These are phyloP conservation scores for Solanum corneliomulleri DNA, from an alignment of 257 asterid species.

Conservation along the genomic window DNA sequence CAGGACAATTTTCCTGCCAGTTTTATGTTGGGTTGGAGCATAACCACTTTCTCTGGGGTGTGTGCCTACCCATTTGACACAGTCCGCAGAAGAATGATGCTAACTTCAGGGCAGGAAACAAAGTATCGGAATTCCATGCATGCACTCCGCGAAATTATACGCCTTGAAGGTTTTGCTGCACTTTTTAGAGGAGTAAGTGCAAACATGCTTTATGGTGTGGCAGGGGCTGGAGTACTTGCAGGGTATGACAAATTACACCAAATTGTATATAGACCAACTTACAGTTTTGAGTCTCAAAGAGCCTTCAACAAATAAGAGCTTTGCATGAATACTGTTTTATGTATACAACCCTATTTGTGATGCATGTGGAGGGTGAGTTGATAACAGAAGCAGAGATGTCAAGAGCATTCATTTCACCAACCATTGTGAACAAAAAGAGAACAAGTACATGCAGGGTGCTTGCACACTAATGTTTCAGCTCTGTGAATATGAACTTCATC, in stretches of 20 bases:
- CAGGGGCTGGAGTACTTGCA: constrained; percentile 97
- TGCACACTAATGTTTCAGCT: neutral
- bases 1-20: constrained; percentile 91
- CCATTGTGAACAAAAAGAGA: neutral
- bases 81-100: constrained; percentile 88
- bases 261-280: constrained; percentile 44
- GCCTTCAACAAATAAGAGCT: constrained; percentile 32
- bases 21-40: constrained; percentile 88
- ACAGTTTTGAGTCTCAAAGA: constrained; percentile 39
- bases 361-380: neutral
- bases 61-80: constrained; percentile 97
- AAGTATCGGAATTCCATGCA: constrained; percentile 58
- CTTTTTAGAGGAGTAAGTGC: constrained; percentile 82
- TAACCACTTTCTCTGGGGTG: constrained; percentile 80
- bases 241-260: constrained; percentile 78
- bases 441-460: neutral
- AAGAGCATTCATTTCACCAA: neutral
- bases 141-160: constrained; percentile 64
- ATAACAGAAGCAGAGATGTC: neutral
- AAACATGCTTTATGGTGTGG: constrained; percentile 80
- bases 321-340: neutral
- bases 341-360: neutral
- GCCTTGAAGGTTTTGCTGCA: constrained; percentile 52
- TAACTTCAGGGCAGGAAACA: constrained; percentile 74
- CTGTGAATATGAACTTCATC: neutral